Evolutionary conservation across 108 stramenopile species (phyloP), one percentile per base, ranked within the genome.

Genomic region (Cyclotella baltica): DNA sequence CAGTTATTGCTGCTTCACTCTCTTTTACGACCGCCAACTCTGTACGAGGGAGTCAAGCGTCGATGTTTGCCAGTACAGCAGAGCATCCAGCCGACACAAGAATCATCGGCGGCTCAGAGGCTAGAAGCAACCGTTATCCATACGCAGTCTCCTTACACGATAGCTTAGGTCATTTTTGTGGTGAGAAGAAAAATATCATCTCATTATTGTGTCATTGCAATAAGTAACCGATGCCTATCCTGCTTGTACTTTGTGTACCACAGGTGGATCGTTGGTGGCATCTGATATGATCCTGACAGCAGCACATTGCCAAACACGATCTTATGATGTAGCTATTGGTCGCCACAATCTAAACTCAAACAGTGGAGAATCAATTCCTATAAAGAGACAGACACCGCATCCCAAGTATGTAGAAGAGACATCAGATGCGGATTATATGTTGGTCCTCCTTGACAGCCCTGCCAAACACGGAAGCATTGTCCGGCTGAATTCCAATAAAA

Each of bases 261-360:
- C 40, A 43, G 40, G 51, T 30, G 84, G 81, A 22, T 64, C 72
- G 22, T 53, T 85, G 10, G 73, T 85, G 40, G 72, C 71, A 2
- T 16, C 29, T 10, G 70, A 77, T 0, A 77, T 81, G 16, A 67
- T 85, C 0, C 65, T 85, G 1, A 78, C 76, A 27, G 84, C 84
- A 1, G 84, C 84, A 4, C 85, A 86, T 51, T 86, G 85, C 53
- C 70, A 70, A 16, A 78, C 82, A 34, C 73, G 70, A 19, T 20
- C 23, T 16, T 72, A 71, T 56, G 47, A 67, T 15, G 61, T 83
- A 43, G 67, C 69, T 2, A 58, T 80, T 18, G 72, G 78, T 1
- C 73, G 66, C 6, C 65, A 70, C 62, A 38, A 70, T 63, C 61
- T 78, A 8, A 48, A 40, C 19, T 50, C 58, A 2, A 55, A 56